Conservation (phyloP, 2,329 filamentous ascomycete genomes). For the Verticillium klebahnii region DNA sequence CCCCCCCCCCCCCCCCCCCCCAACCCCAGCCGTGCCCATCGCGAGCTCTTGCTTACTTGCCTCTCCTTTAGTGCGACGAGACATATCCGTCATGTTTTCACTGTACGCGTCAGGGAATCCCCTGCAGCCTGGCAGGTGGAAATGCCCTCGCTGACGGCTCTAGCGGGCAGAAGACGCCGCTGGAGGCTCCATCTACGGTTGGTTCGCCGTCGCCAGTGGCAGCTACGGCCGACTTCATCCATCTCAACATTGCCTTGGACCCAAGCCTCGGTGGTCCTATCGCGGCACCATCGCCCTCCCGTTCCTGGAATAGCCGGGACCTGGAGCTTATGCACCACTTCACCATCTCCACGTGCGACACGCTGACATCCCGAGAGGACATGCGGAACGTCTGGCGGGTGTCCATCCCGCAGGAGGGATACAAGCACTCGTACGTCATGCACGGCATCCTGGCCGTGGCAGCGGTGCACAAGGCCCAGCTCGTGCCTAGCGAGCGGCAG, state of each 20-base stretch:
- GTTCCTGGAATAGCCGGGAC: not conserved
- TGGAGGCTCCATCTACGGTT: not conserved
- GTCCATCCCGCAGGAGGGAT: slow-evolving; percentile 20
- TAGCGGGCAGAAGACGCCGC: slow-evolving; percentile 3
- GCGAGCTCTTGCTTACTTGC: not conserved
- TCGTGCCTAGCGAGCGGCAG: slow-evolving; percentile 17
- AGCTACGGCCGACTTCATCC: not conserved
- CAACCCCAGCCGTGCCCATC: not conserved
- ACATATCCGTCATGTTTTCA: slow-evolving; percentile 23
- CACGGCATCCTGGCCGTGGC: slow-evolving; percentile 21
- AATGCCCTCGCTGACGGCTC: not conserved
- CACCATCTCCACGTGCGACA: slow-evolving; percentile 19
- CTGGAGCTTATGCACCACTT: slow-evolving; percentile 25
- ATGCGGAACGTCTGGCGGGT: slow-evolving; percentile 20
- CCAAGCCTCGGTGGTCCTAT: slow-evolving; percentile 2
- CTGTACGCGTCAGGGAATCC: slow-evolving; percentile 21
- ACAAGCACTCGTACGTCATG: slow-evolving; percentile 20
- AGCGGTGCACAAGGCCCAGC: slow-evolving; percentile 22
- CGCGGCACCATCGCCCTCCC: not conserved
- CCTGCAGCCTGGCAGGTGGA: slow-evolving; percentile 19
- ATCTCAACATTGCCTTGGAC: slow-evolving; percentile 12
- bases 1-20: not conserved
- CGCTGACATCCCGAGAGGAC: slow-evolving; percentile 16
- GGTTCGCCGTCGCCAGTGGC: not conserved
- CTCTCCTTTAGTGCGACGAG: slow-evolving; percentile 17